Base-by-base conservation (phyloP, 768 basidiomycete genomes). In the Panaeolus cyanescens region DNA sequence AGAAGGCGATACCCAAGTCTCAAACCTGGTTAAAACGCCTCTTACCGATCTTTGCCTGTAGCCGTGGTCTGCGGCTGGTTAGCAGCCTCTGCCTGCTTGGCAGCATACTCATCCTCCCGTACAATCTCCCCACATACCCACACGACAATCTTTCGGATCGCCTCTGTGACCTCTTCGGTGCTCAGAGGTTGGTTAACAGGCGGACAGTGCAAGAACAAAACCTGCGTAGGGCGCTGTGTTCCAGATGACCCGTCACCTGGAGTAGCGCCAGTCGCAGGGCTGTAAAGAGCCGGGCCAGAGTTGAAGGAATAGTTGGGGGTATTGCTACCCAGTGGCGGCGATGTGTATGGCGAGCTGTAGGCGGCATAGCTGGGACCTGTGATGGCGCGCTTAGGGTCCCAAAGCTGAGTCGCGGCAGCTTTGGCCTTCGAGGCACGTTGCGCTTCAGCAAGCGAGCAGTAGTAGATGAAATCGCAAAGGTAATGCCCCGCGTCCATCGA, bases 401-500 rank as follows among this genome's bases (percentile, higher is more conserved):
- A 37, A 54, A 56, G 42, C 55, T 59, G 56, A 55, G 59, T 15
- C 40, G 62, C 20, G 54, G 28, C 37, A 50, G 74, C 45, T 50
- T 50, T 50, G 30, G 45, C 45, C 54, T 80, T 80, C 1, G 76
- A 75, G 19, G 72, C 77, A 3, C 87, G 83, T 67, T 81, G 84
- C 28, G 84, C 81, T 69, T 91, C 90, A 4, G 89, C 88, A 28
- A 91, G 80, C 9, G 89, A 90, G 68, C 88, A 88, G 67, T 89
- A 92, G 70, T 88, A 90, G 61, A 88, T 83, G 71, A 88, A 92
- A 74, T 92, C 90, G 69, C 87, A 90, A 10, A 91, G 74, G 71
- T 86, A 92, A 70, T 89, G 88, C 0, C 90, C 90, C 15, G 89
- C 87, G 68, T 92, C 90, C 80, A 87, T 83, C 2, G 90, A 91